Percentiles rank a stretch among this genome's conserved stretches.
These are phyloP conservation scores for Camillea tinctor DNA, from an alignment of 2,329 filamentous ascomycete genomes.

Conservation along the genomic window DNA sequence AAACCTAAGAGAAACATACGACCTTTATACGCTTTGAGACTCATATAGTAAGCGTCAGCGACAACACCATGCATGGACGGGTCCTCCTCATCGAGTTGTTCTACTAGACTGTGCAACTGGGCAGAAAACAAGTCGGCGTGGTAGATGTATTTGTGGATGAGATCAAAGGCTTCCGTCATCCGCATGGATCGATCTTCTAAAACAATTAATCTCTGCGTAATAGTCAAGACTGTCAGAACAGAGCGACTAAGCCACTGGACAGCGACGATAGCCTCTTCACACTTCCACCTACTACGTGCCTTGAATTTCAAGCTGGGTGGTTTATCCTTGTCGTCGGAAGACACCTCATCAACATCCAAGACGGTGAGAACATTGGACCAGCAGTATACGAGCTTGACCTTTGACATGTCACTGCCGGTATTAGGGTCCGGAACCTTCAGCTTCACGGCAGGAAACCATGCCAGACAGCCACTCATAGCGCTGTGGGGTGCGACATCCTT, in stretches of 20 bases:
- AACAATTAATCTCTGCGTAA: conserved; percentile 89
- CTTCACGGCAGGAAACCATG: conserved; percentile 96
- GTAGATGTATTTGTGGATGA: conserved; percentile 89
- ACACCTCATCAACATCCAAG: conserved; percentile 77
- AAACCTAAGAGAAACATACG: conserved; percentile 90
- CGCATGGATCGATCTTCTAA: conserved; percentile 86
- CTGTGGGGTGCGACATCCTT: conserved; percentile 90
- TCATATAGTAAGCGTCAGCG: conserved; percentile 97
- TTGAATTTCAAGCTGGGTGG: conserved; percentile 77
- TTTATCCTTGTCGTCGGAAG: conserved; percentile 69
- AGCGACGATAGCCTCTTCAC: conserved; percentile 91
- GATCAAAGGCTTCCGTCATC: conserved; percentile 91
- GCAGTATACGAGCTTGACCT: conserved; percentile 90
- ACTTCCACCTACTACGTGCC: conserved; percentile 84
- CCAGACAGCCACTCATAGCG: conserved; percentile 87
- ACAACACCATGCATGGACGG: conserved; percentile 91
- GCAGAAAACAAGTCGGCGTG: conserved; percentile 87
- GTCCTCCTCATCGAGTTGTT: conserved; percentile 84
- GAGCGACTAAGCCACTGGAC: conserved; percentile 97
- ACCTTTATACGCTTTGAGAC: conserved; percentile 92
- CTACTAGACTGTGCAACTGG: conserved; percentile 80
- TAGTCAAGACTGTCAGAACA: conserved; percentile 86
- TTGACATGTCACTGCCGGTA: conserved; percentile 67
- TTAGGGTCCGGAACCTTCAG: conserved; percentile 73
- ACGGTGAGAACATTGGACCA: conserved; percentile 98